phyloP scores from a whole-genome alignment of 1,139 yeast genomes.

The Debaryomyces sp. region DNA sequence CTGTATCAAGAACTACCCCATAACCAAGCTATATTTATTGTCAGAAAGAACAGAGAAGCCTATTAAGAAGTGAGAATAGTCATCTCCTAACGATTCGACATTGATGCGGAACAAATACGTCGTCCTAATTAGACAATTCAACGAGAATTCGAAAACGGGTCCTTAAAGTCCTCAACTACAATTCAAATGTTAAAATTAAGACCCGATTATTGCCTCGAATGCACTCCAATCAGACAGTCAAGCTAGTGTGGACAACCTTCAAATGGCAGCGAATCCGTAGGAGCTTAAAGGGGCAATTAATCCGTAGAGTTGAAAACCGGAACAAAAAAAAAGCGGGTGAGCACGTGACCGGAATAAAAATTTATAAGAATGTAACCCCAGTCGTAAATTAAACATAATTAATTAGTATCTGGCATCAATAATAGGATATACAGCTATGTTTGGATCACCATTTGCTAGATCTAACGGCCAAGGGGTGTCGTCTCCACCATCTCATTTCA shows the following conservation, averaged over 20 bases:
- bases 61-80: no score
- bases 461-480: slow-evolving; percentile 26
- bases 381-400: neutral
- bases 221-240: no score
- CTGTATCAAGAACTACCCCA: neutral
- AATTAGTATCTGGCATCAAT: neutral
- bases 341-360: neutral
- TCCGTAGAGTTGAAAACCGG: no score
- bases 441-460: slow-evolving; percentile 43
- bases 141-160: neutral
- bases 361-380: slow-evolving; percentile 1
- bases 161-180: neutral
- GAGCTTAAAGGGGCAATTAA: neutral
- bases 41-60: neutral
- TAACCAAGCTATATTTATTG: neutral
- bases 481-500: slow-evolving; percentile 47
- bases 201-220: no score
- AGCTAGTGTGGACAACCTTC: no score
- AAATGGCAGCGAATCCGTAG: neutral
- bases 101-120: neutral
- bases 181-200: no score
- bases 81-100: neutral
- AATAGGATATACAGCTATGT: slow-evolving; percentile 25
- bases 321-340: neutral
- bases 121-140: neutral